Evolutionary conservation across 1,139 yeast species (phyloP), one percentile per base, ranked within the genome.

Genomic region (Barnettozyma hawaiiensis): DNA sequence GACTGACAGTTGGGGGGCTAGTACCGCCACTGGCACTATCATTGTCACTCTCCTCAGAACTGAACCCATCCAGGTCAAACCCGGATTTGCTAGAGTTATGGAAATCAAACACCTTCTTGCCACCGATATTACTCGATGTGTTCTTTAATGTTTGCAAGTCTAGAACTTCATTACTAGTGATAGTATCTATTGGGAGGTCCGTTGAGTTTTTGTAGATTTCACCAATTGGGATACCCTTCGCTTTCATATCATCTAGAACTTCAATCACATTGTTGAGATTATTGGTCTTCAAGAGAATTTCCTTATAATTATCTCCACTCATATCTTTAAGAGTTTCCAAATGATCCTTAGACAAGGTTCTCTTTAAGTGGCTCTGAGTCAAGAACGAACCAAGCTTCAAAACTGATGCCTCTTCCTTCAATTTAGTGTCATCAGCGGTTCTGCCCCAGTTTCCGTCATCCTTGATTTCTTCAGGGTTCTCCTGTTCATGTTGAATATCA

Each of bases 261-360:
- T 63, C 65, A 9, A 78, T 69, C 20, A 81, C 67, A 37, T 73
- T 70, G 36, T 75, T 72, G 34, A 81, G 67, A 56, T 81, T 85
- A 16, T 69, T 65, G 8, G 78, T 64, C 47, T 73, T 67, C 46
- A 73, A 52, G 37, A 83, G 61, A 36, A 70, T 68, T 36, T 72
- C 65, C 39, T 78, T 70, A 40, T 81, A 69, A 35, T 73, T 71
- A 35, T 78, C 84, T 31, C 81, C 78, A 33, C 77, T 67, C 35
- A 39, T 51, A 23, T 64, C 58, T 6, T 61, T 52, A 3, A 54
- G 14, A 14, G 44, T 37, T 3, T 46, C 28, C 3, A 50, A 19
- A 27, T 50, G 44, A 7, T 47, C 47, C 6, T 45, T 26, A 1
- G 48, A 37, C 15, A 53, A 21, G 1, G 31, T 31, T 4, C 38